Evolutionary conservation across 192 early-diverging fungal species (phyloP), one percentile per base, ranked within the genome.

Genomic region (Entomortierella beljakovae): DNA sequence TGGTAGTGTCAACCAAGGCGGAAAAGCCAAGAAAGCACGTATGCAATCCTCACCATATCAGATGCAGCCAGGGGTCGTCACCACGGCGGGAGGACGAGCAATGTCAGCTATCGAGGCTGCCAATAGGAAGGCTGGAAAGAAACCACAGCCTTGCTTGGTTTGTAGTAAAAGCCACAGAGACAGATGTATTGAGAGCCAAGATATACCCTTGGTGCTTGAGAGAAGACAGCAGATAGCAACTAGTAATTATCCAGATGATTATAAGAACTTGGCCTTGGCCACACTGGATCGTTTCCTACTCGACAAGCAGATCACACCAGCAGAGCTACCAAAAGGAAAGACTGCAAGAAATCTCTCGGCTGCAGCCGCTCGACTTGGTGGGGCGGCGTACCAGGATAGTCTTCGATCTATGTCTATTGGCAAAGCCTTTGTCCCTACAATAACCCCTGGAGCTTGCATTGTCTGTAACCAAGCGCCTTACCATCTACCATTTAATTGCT

Each of bases 331-430:
- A 8, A 69, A 70, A 23, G 67, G 67, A 10, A 79, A 64, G 67
- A 20, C 34, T 1, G 60, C 74, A 23, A 70, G 61, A 57, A 67
- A 34, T 32, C 62, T 79, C n/a, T 37, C 68, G 6, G 75, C 75
- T 2, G 67, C 67, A 11, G 75, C 75, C 4, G 75, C 75, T 9
- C 62, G 75, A 38, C 61, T 79, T 7, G 75, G 75, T 2, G 57
- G 66, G 10, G 35, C 75, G 10, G 75, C 75, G 2, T 79, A 79
- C 42, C 75, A 79, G 33, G 75, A 79, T 26, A 79, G 31, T 34
- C 40, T 79, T n/a, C 67, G 75, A 16, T 64, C 75, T 37, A 70
- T 79, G 68, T 79, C 75, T 28, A 79, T 79, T 42, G 75, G 75
- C 22, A 79, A 70, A 34, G 66, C 75, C 0, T 79, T 64, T 70